These are phyloP conservation scores for Heliamphora exappendiculata DNA, from an alignment of 148 eudicot genomes.

Conservation along the genomic window DNA sequence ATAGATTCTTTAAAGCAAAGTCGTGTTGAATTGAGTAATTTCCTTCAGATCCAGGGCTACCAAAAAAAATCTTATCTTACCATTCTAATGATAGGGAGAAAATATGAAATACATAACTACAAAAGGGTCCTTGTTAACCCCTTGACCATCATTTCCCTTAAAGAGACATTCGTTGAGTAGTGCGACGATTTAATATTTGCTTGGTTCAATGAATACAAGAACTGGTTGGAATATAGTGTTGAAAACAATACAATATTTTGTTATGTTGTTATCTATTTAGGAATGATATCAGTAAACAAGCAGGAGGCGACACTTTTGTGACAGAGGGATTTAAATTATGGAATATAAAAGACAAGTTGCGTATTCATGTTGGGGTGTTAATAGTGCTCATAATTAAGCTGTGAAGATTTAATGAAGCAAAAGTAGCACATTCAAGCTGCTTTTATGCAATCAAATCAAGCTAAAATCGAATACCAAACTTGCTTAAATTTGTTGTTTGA, in stretches of 20 bases:
- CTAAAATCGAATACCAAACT: background rate
- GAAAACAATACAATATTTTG: slow-evolving; percentile 1
- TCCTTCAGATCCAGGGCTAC: background rate
- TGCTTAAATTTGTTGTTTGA: slow-evolving; percentile 9
- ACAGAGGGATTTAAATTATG: background rate
- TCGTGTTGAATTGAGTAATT: background rate
- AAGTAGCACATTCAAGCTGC: background rate
- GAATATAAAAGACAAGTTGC: background rate
- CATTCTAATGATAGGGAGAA: slow-evolving; percentile 1
- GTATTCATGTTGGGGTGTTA: background rate
- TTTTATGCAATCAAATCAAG: background rate
- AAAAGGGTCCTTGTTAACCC: slow-evolving; percentile 7
- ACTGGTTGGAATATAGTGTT: background rate
- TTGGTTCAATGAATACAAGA: background rate
- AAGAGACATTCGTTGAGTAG: background rate
- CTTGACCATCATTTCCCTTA: slow-evolving; percentile 2
- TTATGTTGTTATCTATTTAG: background rate
- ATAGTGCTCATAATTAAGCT: background rate
- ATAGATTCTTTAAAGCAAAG: no score
- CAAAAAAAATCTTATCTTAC: background rate
- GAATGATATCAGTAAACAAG: background rate
- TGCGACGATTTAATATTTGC: background rate
- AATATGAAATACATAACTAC: background rate
- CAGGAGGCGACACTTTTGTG: background rate
- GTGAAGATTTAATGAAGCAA: background rate